These are phyloP conservation scores for Aureobasidium sp. DNA, from an alignment of 2,329 filamentous ascomycete genomes.

Conservation along the genomic window DNA sequence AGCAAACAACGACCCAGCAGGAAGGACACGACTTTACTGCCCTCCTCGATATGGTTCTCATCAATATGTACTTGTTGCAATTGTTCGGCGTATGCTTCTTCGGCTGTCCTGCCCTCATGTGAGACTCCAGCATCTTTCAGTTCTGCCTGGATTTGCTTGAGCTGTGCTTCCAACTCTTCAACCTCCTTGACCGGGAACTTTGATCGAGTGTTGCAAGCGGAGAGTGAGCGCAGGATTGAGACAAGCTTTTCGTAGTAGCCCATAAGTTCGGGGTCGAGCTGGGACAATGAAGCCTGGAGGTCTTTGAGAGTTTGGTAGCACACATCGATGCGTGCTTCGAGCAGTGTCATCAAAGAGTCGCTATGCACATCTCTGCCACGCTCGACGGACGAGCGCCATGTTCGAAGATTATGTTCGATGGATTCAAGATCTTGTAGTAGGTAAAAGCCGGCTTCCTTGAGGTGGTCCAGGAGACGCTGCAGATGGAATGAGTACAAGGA, in stretches of 20 bases:
- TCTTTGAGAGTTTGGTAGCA: constrained; percentile 55
- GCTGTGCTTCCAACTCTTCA: constrained; percentile 65
- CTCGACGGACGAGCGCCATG: constrained; percentile 61
- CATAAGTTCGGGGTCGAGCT: constrained; percentile 62
- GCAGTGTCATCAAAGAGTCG: constrained; percentile 66
- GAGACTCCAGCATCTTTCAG: constrained; percentile 20
- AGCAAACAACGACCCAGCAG: constrained; percentile 65
- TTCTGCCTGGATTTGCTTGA: constrained; percentile 62
- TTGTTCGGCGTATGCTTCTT: constrained; percentile 26
- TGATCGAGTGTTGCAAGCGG: constrained; percentile 76
- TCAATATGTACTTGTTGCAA: constrained; percentile 23
- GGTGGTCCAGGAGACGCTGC: constrained; percentile 66
- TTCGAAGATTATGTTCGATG: constrained; percentile 63
- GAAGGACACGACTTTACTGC: constrained; percentile 58
- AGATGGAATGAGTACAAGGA: background rate
- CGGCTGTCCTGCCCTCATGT: constrained; percentile 26
- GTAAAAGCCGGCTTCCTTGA: constrained; percentile 82
- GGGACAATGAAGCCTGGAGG: constrained; percentile 52
- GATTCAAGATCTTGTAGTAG: constrained; percentile 81
- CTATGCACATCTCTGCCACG: constrained; percentile 59
- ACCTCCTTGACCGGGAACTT: constrained; percentile 85
- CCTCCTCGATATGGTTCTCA: constrained; percentile 50
- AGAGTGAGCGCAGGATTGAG: constrained; percentile 78
- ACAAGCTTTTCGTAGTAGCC: constrained; percentile 82
- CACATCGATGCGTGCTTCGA: constrained; percentile 65